Conservation (phyloP, 1,284 basidiomycete genomes). For the Moniliella sp. region DNA sequence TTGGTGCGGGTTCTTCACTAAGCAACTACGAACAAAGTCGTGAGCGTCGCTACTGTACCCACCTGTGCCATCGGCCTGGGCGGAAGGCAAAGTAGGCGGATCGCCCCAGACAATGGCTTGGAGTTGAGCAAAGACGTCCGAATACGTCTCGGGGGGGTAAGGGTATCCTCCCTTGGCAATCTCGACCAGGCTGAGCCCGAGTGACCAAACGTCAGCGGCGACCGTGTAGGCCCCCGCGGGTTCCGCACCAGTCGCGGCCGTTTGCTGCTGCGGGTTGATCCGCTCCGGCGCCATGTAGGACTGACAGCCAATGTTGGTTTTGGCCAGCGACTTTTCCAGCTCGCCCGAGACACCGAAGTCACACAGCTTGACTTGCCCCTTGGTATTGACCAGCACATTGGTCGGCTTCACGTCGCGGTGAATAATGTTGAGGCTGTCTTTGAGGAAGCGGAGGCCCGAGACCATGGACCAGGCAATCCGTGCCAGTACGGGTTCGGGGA, state of each 20-base stretch:
- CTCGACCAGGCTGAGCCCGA: constrained; percentile 82
- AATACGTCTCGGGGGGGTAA: constrained; percentile 88
- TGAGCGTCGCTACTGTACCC: constrained; percentile 31
- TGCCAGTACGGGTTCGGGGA: constrained; percentile 63
- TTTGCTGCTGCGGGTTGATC: too few relatives aligned
- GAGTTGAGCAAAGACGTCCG: constrained; percentile 84
- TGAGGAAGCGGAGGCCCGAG: constrained; percentile 76
- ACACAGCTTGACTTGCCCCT: constrained; percentile 77
- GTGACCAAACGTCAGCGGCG: constrained; percentile 89
- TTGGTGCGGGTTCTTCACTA: constrained; percentile 39
- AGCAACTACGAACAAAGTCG: constrained; percentile 26
- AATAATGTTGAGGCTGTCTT: constrained; percentile 87
- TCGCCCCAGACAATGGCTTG: constrained; percentile 87
- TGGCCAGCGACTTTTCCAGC: constrained; percentile 79
- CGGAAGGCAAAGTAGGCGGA: constrained; percentile 54
- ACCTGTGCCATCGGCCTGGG: too few relatives aligned
- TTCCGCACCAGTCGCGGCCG: too few relatives aligned
- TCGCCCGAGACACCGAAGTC: constrained; percentile 97
- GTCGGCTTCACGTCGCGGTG: constrained; percentile 95
- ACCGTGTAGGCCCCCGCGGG: constrained; percentile 74
- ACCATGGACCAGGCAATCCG: constrained; percentile 64
- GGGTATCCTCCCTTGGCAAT: constrained; percentile 77
- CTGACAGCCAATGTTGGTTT: constrained; percentile 96
- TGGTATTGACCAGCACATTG: constrained; percentile 73
- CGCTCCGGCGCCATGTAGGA: constrained; percentile 68